phyloP scores from a whole-genome alignment of 129 eudicot species.

The Tagetes erecta region DNA sequence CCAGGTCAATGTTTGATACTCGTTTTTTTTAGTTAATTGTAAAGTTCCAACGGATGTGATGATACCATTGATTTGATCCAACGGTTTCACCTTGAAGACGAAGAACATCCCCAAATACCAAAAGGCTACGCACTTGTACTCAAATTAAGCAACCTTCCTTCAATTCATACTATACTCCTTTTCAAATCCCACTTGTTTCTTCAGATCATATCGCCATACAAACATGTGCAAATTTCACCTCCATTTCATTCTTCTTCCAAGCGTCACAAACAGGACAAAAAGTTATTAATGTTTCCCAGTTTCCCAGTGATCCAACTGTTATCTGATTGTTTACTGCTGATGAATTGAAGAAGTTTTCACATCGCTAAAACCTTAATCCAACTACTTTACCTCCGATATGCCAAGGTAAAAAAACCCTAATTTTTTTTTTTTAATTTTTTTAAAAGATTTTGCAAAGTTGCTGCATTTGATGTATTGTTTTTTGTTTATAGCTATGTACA shows the following conservation, averaged over 20 bases:
- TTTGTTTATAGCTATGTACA: conserved; percentile 10
- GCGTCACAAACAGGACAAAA: neutral
- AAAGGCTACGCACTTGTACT: neutral
- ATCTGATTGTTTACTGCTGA: conserved; percentile 5
- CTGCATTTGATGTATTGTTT: conserved; percentile 22
- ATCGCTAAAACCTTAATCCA: conserved; percentile 30
- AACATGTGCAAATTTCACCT: neutral
- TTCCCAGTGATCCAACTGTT: conserved; percentile 4
- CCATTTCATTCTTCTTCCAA: conserved; percentile 12
- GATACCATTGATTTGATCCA: conserved; percentile 15
- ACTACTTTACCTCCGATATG: conserved; percentile 8
- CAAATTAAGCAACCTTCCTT: neutral
- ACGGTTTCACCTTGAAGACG: conserved; percentile 25
- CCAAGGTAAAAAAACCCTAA: conserved; percentile 35
- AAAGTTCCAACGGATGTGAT: conserved; percentile 7
- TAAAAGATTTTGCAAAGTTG: conserved; percentile 13
- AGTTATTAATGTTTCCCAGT: conserved; percentile 11
- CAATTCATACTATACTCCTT: neutral
- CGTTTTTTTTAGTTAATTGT: no score
- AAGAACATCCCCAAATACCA: conserved; percentile 33
- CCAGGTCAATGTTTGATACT: no score
- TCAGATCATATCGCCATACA: conserved; percentile 15
- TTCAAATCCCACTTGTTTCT: conserved; percentile 4
- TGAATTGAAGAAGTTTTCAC: neutral
- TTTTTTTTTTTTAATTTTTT: neutral